These are phyloP conservation scores for Amphichorda felina DNA, from an alignment of 2,329 filamentous ascomycete species.

Conservation along the genomic window DNA sequence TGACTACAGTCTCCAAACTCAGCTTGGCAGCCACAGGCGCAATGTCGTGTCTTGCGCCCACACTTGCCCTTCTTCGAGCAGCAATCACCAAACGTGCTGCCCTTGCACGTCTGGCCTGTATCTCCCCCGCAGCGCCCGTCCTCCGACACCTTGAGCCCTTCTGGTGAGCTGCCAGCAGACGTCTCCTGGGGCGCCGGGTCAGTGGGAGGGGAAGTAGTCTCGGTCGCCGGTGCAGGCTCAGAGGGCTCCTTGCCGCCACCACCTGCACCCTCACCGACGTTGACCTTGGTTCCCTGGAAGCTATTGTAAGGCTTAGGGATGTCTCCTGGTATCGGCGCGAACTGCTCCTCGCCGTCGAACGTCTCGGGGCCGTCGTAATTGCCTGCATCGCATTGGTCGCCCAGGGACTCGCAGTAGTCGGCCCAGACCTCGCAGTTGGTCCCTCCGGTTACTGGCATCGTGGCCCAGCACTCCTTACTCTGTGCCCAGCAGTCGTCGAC, in stretches of 20 bases:
- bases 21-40: slow-evolving; percentile 22
- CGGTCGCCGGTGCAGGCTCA: background rate
- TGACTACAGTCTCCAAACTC: slow-evolving; percentile 20
- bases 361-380: slow-evolving; percentile 35
- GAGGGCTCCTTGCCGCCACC: background rate
- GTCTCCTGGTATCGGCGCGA: slow-evolving; percentile 15
- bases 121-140: slow-evolving; percentile 27
- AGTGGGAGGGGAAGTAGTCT: too few relatives aligned
- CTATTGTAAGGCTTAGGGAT: slow-evolving; percentile 18
- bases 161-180: background rate
- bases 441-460: slow-evolving; percentile 45
- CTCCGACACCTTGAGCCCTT: slow-evolving; percentile 16
- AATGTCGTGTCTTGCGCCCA: slow-evolving; percentile 20
- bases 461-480: slow-evolving; percentile 44
- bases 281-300: slow-evolving; percentile 10
- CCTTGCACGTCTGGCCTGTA: slow-evolving; percentile 25
- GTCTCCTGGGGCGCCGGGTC: too few relatives aligned
- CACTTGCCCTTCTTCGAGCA: slow-evolving; percentile 29
- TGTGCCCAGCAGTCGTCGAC: slow-evolving; percentile 47
- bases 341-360: slow-evolving; percentile 21
- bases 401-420: slow-evolving; percentile 42
- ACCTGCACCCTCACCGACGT: slow-evolving; percentile 1
- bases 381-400: slow-evolving; percentile 27
- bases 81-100: slow-evolving; percentile 28
- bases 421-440: slow-evolving; percentile 51